Base-by-base conservation (phyloP, 164 flowering plant genomes). In the Liquidambar formosana region DNA sequence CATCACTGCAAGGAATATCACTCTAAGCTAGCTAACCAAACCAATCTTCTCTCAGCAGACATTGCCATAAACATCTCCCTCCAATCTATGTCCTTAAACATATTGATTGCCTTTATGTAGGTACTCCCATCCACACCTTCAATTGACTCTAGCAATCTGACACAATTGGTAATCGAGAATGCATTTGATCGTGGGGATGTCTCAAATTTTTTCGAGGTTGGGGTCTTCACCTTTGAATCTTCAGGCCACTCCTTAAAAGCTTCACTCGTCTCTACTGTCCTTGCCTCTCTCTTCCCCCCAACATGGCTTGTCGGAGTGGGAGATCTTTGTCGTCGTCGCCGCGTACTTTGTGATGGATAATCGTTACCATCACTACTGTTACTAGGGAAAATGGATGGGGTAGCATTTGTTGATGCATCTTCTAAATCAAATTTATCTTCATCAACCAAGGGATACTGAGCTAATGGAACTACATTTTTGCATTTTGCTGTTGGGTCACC, bases 41-140 rank as follows among this genome's bases (percentile, higher is more conserved):
- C 54, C 57, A 68, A 47, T 68, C 64, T 58, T 57, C 71, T 57
- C 47, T 57, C 41, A 33, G 41, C 64, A 44, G 64, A 68, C 71
- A 68, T 68, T 58, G 71, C 71, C 71, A 68, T 58, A 26, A 68
- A 68, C 71, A 57, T 68, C 64, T 68, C 71, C 57, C 71, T 57
- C 71, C 71, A 68, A 47, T 68, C 71, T 57, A 28, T 56, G 44
- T 68, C 71, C 25, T 59, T 68, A 47, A 68, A 68, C 71, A 68
- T 57, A 45, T 59, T 68, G 19, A 68, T 46, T n/a, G 71, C 71
- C 71, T 68, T 68, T 26, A 68, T 27, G 44, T 59, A 57, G 16
- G 71, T 68, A 21, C 16, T 59, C 27, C 62, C 64, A 68, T 68
- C 71, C 63, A 68, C 71, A 26, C 64, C 71, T 44, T 68, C 64